Evolutionary conservation across 1,284 basidiomycete species (phyloP).

Genomic region (Sporisorium sorghi): DNA sequence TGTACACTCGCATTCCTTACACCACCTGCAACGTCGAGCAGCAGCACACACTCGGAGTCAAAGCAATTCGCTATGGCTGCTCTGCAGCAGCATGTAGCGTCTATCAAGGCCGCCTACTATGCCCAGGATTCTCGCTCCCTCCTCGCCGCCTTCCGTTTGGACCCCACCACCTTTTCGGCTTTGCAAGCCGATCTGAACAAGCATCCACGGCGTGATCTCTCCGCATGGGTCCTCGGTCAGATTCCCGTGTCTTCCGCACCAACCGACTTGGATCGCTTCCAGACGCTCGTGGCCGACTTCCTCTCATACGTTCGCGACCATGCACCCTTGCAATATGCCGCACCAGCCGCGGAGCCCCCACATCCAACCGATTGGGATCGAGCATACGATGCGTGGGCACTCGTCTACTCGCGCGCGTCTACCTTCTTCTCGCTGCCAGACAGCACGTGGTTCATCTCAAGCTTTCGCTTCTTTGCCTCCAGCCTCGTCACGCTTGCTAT

Average conservation of each 20-base stretch:
- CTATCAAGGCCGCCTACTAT: conserved; percentile 41
- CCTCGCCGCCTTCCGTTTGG: conserved; percentile 30
- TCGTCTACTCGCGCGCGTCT: conserved; percentile 60
- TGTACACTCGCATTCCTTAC: background rate
- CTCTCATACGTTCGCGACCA: conserved; percentile 42
- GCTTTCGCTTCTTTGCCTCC: conserved; percentile 50
- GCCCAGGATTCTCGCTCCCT: conserved; percentile 27
- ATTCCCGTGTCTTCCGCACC: conserved; percentile 36
- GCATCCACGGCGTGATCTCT: conserved; percentile 38
- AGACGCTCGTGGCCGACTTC: conserved; percentile 47
- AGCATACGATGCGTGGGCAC: conserved; percentile 57
- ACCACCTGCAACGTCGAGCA: background rate
- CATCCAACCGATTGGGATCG: conserved; percentile 33
- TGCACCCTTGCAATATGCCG: conserved; percentile 23
- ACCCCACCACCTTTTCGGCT: conserved; percentile 30
- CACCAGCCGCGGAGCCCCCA: conserved; percentile 9
- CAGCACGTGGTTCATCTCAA: conserved; percentile 65
- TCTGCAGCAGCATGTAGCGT: conserved; percentile 41
- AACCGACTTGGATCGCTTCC: conserved; percentile 49
- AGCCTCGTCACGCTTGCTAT: conserved; percentile 46
- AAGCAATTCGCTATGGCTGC: conserved; percentile 24
- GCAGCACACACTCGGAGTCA: background rate
- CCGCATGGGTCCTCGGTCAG: conserved; percentile 28
- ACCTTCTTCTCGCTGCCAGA: conserved; percentile 67
- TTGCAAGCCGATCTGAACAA: conserved; percentile 34